These are phyloP conservation scores for Phytophthora meadii DNA, from an alignment of 352 stramenopile species.

Conservation along the genomic window DNA sequence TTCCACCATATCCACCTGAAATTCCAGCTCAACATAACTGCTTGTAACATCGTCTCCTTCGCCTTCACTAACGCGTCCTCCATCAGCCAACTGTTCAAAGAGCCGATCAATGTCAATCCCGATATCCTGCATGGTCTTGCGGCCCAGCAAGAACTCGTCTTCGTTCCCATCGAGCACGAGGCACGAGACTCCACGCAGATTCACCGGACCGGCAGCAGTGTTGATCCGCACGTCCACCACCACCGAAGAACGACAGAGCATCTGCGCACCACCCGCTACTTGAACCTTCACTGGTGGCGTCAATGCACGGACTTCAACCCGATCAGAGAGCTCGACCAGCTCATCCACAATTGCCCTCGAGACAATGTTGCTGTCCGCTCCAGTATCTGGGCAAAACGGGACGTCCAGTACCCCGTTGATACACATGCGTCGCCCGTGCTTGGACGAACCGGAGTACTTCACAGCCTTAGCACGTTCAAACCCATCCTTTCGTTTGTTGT, in stretches of 20 bases:
- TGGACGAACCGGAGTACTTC: too few relatives aligned
- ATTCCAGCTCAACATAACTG: too few relatives aligned
- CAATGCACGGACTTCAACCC: too few relatives aligned
- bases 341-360: neutral
- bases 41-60: neutral
- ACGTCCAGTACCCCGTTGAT: neutral
- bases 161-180: neutral
- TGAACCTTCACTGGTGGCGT: neutral
- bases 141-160: conserved; percentile 8
- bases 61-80: too few relatives aligned
- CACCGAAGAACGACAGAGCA: neutral
- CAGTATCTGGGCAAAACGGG: neutral
- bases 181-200: neutral
- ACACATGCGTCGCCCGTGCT: too few relatives aligned
- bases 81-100: neutral
- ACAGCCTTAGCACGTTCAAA: neutral
- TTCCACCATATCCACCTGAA: too few relatives aligned
- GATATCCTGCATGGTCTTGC: conserved; percentile 14
- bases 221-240: neutral
- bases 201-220: neutral
- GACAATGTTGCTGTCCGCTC: neutral
- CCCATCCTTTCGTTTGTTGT: too few relatives aligned
- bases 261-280: neutral
- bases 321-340: too few relatives aligned
- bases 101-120: conserved; percentile 14